Percentiles rank a stretch among this genome's conserved stretches.
phyloP scores from a whole-genome alignment of 495 filamentous ascomycete genomes.

The Aspergillus ostianus region DNA sequence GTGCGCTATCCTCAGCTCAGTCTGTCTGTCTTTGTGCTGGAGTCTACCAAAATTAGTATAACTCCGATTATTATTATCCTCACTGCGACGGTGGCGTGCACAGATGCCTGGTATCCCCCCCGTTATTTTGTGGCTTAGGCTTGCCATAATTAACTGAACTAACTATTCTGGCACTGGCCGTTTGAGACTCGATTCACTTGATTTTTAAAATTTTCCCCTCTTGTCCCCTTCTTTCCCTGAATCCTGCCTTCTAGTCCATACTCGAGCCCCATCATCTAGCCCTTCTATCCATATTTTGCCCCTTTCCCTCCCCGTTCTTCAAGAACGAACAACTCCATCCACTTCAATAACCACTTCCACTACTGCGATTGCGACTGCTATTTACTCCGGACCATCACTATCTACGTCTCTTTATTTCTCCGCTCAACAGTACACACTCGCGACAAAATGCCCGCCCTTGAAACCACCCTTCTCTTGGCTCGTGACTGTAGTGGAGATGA shows the following conservation, averaged over 20 bases:
- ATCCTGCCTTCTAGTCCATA: neutral
- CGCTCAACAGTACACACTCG: neutral
- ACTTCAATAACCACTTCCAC: neutral
- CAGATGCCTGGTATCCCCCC: neutral
- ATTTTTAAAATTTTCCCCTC: neutral
- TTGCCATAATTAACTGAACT: neutral
- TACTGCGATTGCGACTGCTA: neutral
- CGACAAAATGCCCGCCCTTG: neutral
- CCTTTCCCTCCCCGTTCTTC: neutral
- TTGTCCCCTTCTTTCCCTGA: neutral
- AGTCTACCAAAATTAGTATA: no score
- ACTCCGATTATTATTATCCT: neutral
- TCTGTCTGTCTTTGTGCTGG: no score
- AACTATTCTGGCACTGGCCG: neutral
- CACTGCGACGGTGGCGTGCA: neutral
- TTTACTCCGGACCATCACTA: neutral
- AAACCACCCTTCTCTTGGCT: conserved; percentile 3
- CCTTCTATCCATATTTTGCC: neutral
- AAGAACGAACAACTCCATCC: neutral
- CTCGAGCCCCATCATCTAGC: no score
- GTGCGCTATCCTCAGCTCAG: no score
- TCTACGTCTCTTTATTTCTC: no score
- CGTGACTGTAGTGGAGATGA: conserved; percentile 4
- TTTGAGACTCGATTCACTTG: neutral
- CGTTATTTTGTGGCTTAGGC: neutral